Conservation (phyloP, 169 alveolate species). For the Cryptosporidium ubiquitum region DNA sequence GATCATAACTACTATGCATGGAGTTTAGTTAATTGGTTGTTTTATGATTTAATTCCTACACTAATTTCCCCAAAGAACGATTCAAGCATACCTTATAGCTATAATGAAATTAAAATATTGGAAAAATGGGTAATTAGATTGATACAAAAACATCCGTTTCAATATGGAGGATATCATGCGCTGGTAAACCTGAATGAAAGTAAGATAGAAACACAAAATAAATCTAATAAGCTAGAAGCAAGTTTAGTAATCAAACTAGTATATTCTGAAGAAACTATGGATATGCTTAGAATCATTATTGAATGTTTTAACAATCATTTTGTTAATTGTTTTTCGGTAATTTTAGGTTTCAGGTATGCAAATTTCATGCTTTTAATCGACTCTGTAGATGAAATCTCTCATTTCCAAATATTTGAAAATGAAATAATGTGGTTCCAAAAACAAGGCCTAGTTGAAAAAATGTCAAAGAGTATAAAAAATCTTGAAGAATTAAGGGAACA, state of each 20-base stretch:
- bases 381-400: background rate
- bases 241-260: background rate
- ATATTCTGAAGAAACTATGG: background rate
- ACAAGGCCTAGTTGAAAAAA: conserved; percentile 2
- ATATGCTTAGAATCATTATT: conserved; percentile 2
- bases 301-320: background rate
- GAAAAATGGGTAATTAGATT: conserved; percentile 19
- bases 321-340: background rate
- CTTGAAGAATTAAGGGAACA: conserved; percentile 18
- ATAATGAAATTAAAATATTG: background rate
- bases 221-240: background rate
- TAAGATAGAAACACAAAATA: background rate
- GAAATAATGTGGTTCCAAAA: conserved; percentile 28
- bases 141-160: conserved; percentile 13
- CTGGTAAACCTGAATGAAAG: conserved; percentile 29
- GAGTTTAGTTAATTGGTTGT: conserved; percentile 54
- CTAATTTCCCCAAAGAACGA: background rate
- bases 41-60: conserved; percentile 25
- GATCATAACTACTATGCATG: conserved; percentile 42
- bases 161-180: conserved; percentile 63
- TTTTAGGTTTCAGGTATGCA: conserved; percentile 40
- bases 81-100: background rate
- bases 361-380: conserved; percentile 9
- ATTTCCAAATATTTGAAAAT: conserved; percentile 24
- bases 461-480: background rate